These are phyloP conservation scores for Pholiota adiposa DNA, from an alignment of 1,284 basidiomycete species.

Conservation along the genomic window DNA sequence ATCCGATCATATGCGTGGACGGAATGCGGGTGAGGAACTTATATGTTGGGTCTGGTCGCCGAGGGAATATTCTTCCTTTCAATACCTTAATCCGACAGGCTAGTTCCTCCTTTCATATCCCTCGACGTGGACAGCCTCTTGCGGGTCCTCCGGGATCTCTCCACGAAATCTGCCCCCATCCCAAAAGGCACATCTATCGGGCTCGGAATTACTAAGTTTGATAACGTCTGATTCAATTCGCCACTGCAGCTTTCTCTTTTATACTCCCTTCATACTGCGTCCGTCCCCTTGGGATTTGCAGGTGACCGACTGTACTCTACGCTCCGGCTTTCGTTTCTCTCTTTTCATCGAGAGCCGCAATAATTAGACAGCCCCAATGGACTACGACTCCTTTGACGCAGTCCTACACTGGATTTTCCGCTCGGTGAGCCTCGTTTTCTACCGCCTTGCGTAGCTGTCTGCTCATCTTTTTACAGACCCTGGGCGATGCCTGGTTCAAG, in stretches of 20 bases:
- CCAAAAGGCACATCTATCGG: slow-evolving; percentile 25
- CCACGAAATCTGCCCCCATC: slow-evolving; percentile 26
- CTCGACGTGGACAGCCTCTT: slow-evolving; percentile 29
- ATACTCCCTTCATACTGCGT: slow-evolving; percentile 33
- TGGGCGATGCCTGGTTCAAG: slow-evolving; percentile 78
- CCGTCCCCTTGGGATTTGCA: slow-evolving; percentile 30
- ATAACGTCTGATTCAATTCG: slow-evolving; percentile 32
- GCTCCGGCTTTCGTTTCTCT: slow-evolving; percentile 20
- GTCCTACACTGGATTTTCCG: slow-evolving; percentile 69
- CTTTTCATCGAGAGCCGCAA: slow-evolving; percentile 28
- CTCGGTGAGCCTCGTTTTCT: slow-evolving; percentile 33
- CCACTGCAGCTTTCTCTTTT: slow-evolving; percentile 36
- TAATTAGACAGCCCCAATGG: slow-evolving; percentile 48
- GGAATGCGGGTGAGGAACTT: slow-evolving; percentile 28
- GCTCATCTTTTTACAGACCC: slow-evolving; percentile 49
- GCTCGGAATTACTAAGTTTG: slow-evolving; percentile 32
- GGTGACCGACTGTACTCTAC: slow-evolving; percentile 34
- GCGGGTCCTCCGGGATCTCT: slow-evolving; percentile 30
- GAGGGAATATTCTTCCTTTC: slow-evolving; percentile 28
- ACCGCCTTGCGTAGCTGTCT: not conserved
- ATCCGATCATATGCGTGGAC: slow-evolving; percentile 33
- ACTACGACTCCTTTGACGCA: slow-evolving; percentile 76
- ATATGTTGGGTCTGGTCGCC: slow-evolving; percentile 20
- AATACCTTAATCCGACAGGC: slow-evolving; percentile 28
- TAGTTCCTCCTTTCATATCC: slow-evolving; percentile 18